Conservation (phyloP, 2,329 filamentous ascomycete species). For the Colletotrichum sp. region DNA sequence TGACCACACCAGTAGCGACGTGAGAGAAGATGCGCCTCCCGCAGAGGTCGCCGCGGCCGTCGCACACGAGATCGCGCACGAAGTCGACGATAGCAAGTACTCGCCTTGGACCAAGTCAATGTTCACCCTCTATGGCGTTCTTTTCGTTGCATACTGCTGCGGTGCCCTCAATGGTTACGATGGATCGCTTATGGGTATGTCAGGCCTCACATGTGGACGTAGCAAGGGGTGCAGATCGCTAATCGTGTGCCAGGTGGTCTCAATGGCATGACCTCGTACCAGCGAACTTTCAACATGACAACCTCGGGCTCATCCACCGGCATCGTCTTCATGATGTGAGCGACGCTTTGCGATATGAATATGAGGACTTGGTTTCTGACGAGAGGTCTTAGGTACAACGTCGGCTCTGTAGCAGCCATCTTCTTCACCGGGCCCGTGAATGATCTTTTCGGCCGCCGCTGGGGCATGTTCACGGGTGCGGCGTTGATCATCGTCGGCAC, state of each 20-base stretch:
- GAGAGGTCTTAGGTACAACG: constrained; percentile 35
- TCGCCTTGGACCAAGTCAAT: constrained; percentile 24
- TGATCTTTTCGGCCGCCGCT: constrained; percentile 44
- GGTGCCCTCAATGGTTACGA: constrained; percentile 21
- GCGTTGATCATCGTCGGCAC: constrained; percentile 46
- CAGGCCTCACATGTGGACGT: neutral
- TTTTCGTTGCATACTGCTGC: constrained; percentile 22
- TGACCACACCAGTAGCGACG: neutral
- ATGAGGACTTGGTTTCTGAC: neutral
- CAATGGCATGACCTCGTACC: constrained; percentile 30
- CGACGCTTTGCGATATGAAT: neutral
- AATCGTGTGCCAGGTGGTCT: neutral
- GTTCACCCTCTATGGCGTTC: constrained; percentile 20
- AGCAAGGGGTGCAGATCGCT: neutral
- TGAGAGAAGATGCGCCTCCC: neutral
- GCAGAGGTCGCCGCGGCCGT: neutral
- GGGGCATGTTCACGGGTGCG: constrained; percentile 44
- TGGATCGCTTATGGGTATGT: neutral
- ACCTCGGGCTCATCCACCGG: constrained; percentile 15
- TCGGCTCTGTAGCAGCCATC: constrained; percentile 44
- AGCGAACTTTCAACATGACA: constrained; percentile 21
- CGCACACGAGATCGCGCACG: constrained; percentile 19
- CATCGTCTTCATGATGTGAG: constrained; percentile 43
- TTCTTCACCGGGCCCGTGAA: constrained; percentile 35
- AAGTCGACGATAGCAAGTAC: constrained; percentile 15